phyloP scores from a whole-genome alignment of 1,139 yeast genomes.

The Zygosaccharomyces pseudobailii region DNA sequence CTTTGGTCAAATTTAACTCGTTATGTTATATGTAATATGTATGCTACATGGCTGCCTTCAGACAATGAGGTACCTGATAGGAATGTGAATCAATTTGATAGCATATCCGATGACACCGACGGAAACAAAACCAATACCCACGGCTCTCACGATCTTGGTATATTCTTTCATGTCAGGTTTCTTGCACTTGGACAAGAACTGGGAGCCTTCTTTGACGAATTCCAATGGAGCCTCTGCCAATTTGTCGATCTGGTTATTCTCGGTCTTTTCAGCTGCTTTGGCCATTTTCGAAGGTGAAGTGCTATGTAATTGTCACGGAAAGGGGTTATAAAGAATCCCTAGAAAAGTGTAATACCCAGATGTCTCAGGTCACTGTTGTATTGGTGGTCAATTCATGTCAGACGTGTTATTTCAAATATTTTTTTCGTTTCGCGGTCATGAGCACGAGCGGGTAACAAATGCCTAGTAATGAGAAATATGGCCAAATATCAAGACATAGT shows the following conservation, averaged over 20 bases:
- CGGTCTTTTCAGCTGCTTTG: constrained; percentile 22
- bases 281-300: constrained; percentile 20
- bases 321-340: too few species aligned
- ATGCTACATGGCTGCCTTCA: constrained; percentile 34
- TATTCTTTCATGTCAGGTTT: constrained; percentile 91
- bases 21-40: background rate
- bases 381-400: background rate
- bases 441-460: background rate
- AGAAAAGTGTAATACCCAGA: too few species aligned
- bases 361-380: too few species aligned
- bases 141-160: constrained; percentile 85
- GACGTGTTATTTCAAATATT: background rate
- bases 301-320: background rate
- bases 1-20: background rate
- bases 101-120: constrained; percentile 98
- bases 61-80: constrained; percentile 94
- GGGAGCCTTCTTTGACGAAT: constrained; percentile 83
- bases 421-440: background rate
- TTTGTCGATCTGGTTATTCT: constrained; percentile 51
- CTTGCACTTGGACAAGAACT: constrained; percentile 85
- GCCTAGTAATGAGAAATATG: background rate
- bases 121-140: constrained; percentile 92
- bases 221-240: constrained; percentile 85
- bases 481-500: background rate
- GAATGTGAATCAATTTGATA: constrained; percentile 91